These are phyloP conservation scores for Oryza meridionalis DNA, from an alignment of 176 grass and related monocot species.

Conservation along the genomic window DNA sequence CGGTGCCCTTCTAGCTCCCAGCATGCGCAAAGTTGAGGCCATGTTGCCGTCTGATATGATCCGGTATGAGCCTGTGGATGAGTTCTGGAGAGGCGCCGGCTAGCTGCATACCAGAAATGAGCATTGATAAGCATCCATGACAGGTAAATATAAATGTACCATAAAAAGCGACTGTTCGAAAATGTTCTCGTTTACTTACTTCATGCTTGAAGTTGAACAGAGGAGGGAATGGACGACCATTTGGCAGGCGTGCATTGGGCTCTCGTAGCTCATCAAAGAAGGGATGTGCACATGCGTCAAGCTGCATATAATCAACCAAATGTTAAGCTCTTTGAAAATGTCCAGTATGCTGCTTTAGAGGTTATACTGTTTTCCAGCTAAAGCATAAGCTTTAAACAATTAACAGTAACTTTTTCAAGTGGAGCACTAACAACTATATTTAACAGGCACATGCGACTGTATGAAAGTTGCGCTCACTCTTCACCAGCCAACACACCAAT, in stretches of 20 bases:
- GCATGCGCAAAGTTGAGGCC: slow-evolving; percentile 63
- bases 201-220: slow-evolving; percentile 96
- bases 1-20: slow-evolving; percentile 43
- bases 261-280: slow-evolving; percentile 93
- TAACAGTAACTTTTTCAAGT: slow-evolving; percentile 27
- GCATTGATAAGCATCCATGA: slow-evolving; percentile 37
- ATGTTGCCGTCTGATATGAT: slow-evolving; percentile 77
- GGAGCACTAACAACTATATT: slow-evolving; percentile 38
- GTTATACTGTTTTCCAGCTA: slow-evolving; percentile 34
- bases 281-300: slow-evolving; percentile 92
- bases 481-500: slow-evolving; percentile 37
- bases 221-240: slow-evolving; percentile 77
- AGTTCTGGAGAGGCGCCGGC: slow-evolving; percentile 61
- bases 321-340: slow-evolving; percentile 19
- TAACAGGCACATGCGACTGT: slow-evolving; percentile 47
- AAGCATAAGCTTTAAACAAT: slow-evolving; percentile 22
- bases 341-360: background rate
- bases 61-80: slow-evolving; percentile 70
- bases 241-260: slow-evolving; percentile 73
- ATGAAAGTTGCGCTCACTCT: slow-evolving; percentile 37
- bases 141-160: background rate
- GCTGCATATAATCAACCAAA: slow-evolving; percentile 59
- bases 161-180: background rate
- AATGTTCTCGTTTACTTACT: slow-evolving; percentile 48
- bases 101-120: slow-evolving; percentile 55